Percentiles rank a stretch among this genome's conserved stretches.
phyloP scores from a whole-genome alignment of 495 filamentous ascomycete genomes.

The Tuber indicum region DNA sequence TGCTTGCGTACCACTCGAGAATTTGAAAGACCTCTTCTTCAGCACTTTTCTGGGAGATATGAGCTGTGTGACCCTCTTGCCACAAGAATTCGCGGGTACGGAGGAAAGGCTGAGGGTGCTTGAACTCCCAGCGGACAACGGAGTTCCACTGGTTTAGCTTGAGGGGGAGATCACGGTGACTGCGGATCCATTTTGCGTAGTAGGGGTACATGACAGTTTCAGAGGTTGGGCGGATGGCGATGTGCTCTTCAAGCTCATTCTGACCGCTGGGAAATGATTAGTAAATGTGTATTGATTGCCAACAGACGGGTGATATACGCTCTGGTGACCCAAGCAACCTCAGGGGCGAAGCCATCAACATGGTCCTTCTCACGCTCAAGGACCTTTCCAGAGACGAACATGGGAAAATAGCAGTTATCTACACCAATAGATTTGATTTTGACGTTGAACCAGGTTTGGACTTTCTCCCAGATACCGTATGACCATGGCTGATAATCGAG shows the following conservation, averaged over 20 bases:
- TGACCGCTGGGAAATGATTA: slow-evolving; percentile 54
- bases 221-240: slow-evolving; percentile 91
- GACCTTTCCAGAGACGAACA: slow-evolving; percentile 86
- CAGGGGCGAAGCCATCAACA: slow-evolving; percentile 93
- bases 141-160: slow-evolving; percentile 97
- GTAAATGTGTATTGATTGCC: slow-evolving; percentile 37
- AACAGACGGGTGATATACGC: slow-evolving; percentile 52
- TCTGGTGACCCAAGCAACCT: slow-evolving; percentile 97
- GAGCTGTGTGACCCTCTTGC: slow-evolving; percentile 98
- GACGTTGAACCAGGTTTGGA: slow-evolving; percentile 80
- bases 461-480: slow-evolving; percentile 87
- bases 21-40: slow-evolving; percentile 86
- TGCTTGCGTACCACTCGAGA: slow-evolving; percentile 77
- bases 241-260: slow-evolving; percentile 84
- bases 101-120: slow-evolving; percentile 92
- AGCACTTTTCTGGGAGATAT: slow-evolving; percentile 70
- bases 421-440: slow-evolving; percentile 84
- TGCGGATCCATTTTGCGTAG: slow-evolving; percentile 93
- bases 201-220: slow-evolving; percentile 94
- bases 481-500: slow-evolving; percentile 52
- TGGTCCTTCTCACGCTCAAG: slow-evolving; percentile 93
- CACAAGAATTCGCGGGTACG: slow-evolving; percentile 91
- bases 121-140: slow-evolving; percentile 96
- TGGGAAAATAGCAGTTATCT: slow-evolving; percentile 88
- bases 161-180: slow-evolving; percentile 83